A percentile compares a stretch with the other conserved stretches of the same genome.
Evolutionary conservation across 331 rosid genomes (phyloP).

Genomic region (Malus hybrid): DNA sequence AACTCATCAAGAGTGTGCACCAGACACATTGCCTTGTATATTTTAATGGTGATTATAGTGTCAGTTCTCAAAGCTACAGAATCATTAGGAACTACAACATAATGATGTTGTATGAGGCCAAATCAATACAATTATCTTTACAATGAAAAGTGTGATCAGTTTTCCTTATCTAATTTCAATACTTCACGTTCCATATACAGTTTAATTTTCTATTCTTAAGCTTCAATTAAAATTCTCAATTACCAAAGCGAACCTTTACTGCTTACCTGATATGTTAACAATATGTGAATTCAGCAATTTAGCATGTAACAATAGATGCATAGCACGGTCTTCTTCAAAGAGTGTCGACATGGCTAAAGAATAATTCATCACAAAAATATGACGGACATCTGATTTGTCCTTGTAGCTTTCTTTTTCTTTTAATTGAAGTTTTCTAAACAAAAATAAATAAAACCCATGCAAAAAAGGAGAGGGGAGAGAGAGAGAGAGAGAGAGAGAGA

Average conservation of each 20-base stretch:
- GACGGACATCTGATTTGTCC: background rate
- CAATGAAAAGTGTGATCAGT: background rate
- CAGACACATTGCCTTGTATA: background rate
- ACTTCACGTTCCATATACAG: background rate
- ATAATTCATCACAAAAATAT: background rate
- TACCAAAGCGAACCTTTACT: background rate
- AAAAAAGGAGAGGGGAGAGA: background rate
- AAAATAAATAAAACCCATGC: background rate
- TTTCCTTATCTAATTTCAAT: background rate
- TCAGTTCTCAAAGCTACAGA: background rate
- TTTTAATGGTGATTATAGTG: background rate
- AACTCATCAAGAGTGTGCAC: background rate
- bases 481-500: background rate
- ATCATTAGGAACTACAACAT: background rate
- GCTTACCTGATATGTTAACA: background rate
- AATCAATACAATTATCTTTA: background rate
- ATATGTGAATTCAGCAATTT: background rate
- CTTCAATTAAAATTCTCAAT: background rate
- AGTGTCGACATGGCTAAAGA: background rate
- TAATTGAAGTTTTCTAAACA: background rate
- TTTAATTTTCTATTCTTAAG: background rate
- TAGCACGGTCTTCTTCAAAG: background rate
- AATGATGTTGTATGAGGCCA: background rate
- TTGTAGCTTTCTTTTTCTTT: background rate
- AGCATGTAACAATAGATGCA: background rate